phyloP scores from a whole-genome alignment of 2,329 filamentous ascomycete genomes.

The Ceratocystis diversiconidia region DNA sequence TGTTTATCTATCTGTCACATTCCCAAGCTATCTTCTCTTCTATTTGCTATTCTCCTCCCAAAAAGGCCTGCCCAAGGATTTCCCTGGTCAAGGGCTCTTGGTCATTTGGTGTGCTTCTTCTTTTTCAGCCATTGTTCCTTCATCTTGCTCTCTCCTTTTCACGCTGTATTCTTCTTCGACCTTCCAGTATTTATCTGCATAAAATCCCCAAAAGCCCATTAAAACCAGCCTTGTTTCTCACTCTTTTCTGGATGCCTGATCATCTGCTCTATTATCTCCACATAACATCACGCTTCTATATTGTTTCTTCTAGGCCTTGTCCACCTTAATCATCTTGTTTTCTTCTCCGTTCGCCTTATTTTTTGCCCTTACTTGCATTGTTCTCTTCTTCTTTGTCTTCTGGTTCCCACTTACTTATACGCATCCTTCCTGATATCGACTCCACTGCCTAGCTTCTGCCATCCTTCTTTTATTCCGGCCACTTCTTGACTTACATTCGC shows the following conservation, averaged over 20 bases:
- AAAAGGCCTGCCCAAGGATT: not conserved
- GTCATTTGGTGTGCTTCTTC: not conserved
- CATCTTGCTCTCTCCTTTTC: not conserved
- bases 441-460: not conserved
- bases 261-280: not conserved
- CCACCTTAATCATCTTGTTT: not conserved
- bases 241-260: not conserved
- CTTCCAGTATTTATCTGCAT: not conserved
- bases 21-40: not conserved
- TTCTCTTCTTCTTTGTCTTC: not conserved
- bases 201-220: not conserved
- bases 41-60: not conserved
- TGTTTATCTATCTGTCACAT: not conserved
- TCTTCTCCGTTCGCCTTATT: not conserved
- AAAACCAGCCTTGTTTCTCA: not conserved
- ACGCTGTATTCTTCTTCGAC: not conserved
- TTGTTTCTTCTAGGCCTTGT: too few relatives aligned
- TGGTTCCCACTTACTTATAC: not conserved
- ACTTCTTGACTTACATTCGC: not conserved
- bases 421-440: not conserved
- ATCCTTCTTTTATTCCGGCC: not conserved
- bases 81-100: not conserved
- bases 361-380: not conserved
- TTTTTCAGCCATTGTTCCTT: not conserved
- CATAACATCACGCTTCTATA: not conserved